A percentile compares a stretch with the other conserved stretches of the same genome.
phyloP scores from a whole-genome alignment of 257 asterid genomes.

The Parsonsia alboflavescens region DNA sequence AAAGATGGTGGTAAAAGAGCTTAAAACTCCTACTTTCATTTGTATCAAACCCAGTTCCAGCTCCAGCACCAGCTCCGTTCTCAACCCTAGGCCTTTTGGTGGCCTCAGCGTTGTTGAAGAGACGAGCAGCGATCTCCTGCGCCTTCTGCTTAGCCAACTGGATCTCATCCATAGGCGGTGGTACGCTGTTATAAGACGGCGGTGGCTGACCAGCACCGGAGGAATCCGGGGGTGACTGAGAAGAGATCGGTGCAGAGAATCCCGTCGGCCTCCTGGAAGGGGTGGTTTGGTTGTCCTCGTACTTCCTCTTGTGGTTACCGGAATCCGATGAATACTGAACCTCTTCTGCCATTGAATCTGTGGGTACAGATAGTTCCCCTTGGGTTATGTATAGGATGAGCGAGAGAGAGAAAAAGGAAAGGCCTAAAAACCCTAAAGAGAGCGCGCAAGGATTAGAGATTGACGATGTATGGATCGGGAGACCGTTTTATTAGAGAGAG shows the following conservation, averaged over 20 bases:
- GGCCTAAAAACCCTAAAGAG: constrained; percentile 19
- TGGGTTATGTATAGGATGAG: neutral
- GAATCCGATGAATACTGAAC: constrained; percentile 40
- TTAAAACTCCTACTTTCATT: constrained; percentile 34
- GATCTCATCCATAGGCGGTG: constrained; percentile 73
- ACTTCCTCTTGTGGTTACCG: constrained; percentile 47
- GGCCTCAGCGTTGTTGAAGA: constrained; percentile 59
- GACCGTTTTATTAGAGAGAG: neutral
- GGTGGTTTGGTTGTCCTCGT: constrained; percentile 50
- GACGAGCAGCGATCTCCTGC: constrained; percentile 86
- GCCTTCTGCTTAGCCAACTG: constrained; percentile 91
- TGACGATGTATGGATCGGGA: neutral
- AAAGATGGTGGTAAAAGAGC: neutral
- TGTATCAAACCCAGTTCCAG: constrained; percentile 52
- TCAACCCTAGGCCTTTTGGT: constrained; percentile 67
- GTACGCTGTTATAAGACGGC: constrained; percentile 58
- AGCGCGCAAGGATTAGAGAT: neutral
- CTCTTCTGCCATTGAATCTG: constrained; percentile 56
- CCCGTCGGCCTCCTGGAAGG: constrained; percentile 71
- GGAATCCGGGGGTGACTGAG: constrained; percentile 48
- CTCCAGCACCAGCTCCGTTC: constrained; percentile 62
- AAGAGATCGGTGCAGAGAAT: constrained; percentile 55
- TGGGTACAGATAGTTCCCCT: neutral
- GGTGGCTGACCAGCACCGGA: constrained; percentile 29
- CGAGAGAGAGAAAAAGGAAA: neutral